Evolutionary conservation across 768 basidiomycete genomes (phyloP), one percentile per base, ranked within the genome.

Genomic region (Pleurotus platypus): DNA sequence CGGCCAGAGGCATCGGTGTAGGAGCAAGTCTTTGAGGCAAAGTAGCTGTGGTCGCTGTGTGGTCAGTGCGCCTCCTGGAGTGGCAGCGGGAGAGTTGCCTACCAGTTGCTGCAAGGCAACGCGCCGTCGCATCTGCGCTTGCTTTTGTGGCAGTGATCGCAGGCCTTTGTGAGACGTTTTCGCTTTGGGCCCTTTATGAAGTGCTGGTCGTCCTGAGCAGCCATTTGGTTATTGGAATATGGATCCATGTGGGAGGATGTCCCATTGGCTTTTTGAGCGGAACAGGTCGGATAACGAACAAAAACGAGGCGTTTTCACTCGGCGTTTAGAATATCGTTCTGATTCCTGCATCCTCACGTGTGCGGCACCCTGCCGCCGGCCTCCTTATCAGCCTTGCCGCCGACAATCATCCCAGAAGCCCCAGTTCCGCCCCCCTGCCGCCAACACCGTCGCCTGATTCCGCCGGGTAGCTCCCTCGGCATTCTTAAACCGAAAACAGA

Each of bases 21-120:
- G 1, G 86, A 83, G 70, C 90, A 92, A 30, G 81, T 74, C 69
- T 92, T 92, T 61, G 86, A 87, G 58, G 90, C 90, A 68, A 86
- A 92, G 67, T 84, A 90, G 64, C 89, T 92, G 66, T 35, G 30
- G 9, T 35, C 30, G 30, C 30, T 35, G 30, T 35, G 30, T 35
- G 30, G 30, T 35, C 30, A 35, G 30, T 35, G 30, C 30, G 30
- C 30, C 8, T 35, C 30, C 30, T 35, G 30, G 8, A 35, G 9
- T 3, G 9, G 30, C 0, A 8, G 30, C 9, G 11, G 8, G 30
- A 1, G 9, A 2, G 4, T 35, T 42, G 62, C 74, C 61, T 57
- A 89, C 89, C 90, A 92, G 66, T 92, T 92, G 69, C 87, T 88
- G 65, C 90, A 92, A 5, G 88, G 89, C 8, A 86, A 87, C 89